Evolutionary conservation across 495 filamentous ascomycete genomes (phyloP).

Genomic region (Aspergillus diversus): DNA sequence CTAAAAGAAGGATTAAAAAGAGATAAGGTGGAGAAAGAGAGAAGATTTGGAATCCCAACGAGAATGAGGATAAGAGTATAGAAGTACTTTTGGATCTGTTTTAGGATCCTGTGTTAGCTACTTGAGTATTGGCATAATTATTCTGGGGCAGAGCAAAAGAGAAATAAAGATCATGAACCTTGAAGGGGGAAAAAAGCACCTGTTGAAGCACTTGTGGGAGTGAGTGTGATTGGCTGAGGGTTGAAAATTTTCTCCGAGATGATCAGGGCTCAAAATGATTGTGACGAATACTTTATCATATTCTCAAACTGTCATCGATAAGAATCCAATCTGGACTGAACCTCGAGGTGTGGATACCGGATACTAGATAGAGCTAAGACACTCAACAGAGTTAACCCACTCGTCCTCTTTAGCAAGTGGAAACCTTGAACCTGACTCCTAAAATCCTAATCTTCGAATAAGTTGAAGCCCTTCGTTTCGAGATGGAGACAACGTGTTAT

Average conservation of each 20-base stretch:
- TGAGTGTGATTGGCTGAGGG: not conserved
- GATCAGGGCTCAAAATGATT: not conserved
- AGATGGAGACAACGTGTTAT: too few relatives aligned
- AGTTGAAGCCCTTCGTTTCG: too few relatives aligned
- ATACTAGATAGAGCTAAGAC: not conserved
- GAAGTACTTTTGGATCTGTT: too few relatives aligned
- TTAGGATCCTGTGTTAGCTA: not conserved
- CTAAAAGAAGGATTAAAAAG: too few relatives aligned
- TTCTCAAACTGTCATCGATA: not conserved
- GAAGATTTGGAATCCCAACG: too few relatives aligned
- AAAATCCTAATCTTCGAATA: too few relatives aligned
- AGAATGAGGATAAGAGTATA: too few relatives aligned
- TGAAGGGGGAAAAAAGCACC: not conserved
- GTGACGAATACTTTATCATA: not conserved
- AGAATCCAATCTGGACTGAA: not conserved
- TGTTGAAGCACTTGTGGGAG: not conserved
- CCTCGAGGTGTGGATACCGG: not conserved
- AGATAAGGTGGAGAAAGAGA: too few relatives aligned
- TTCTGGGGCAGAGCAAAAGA: not conserved
- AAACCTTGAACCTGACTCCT: too few relatives aligned
- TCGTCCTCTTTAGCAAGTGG: too few relatives aligned
- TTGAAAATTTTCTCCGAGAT: slow-evolving; percentile 1
- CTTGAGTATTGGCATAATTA: slow-evolving; percentile 2
- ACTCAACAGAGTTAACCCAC: too few relatives aligned
- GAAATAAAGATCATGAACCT: not conserved